Percentiles rank a stretch among this genome's conserved stretches.
Conservation (phyloP, 306 rosid genomes). For the Crataegus laevigata region DNA sequence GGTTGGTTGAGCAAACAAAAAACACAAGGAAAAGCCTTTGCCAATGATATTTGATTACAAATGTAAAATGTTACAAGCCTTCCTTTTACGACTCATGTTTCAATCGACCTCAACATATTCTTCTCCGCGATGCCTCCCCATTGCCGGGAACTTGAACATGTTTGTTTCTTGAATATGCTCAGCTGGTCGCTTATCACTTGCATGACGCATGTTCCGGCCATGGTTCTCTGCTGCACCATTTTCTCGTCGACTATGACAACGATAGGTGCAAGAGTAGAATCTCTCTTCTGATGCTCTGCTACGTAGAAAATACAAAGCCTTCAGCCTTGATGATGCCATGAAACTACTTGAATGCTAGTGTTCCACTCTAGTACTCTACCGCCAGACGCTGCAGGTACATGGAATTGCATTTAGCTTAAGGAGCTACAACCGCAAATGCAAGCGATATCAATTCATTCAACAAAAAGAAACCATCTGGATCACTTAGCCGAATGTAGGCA, state of each 20-base stretch:
- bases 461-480: constrained; percentile 89
- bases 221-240: not conserved
- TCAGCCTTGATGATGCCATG: not conserved
- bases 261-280: not conserved
- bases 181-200: not conserved
- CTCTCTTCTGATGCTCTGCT: not conserved
- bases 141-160: not conserved
- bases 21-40: too few species aligned
- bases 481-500: constrained; percentile 63
- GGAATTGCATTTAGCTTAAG: constrained; percentile 19
- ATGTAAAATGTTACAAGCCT: too few species aligned
- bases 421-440: constrained; percentile 66
- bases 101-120: not conserved
- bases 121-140: not conserved
- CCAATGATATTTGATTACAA: too few species aligned
- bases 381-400: not conserved
- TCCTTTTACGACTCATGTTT: not conserved
- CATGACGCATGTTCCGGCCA: not conserved
- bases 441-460: constrained; percentile 80
- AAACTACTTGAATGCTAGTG: not conserved
- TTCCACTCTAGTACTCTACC: not conserved
- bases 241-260: not conserved
- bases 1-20: too few species aligned
- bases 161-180: not conserved
- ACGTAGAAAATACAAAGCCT: not conserved